phyloP scores from a whole-genome alignment of 805 yeast genomes.

The Ogataea glucozyma region DNA sequence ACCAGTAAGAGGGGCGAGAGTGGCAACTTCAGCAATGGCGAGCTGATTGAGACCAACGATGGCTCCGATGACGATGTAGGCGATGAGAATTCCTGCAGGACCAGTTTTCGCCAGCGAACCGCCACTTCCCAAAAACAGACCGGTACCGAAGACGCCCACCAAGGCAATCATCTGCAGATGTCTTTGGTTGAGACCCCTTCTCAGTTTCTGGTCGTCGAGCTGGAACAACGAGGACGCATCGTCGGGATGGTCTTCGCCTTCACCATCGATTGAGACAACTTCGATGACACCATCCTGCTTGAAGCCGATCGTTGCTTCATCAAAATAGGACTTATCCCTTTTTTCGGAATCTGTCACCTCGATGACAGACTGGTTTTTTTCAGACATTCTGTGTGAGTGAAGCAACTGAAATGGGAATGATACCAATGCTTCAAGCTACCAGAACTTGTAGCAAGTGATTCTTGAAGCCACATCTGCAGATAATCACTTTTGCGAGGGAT shows the following conservation, averaged over 20 bases:
- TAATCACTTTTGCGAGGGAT: too few species aligned
- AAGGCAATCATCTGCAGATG: constrained; percentile 67
- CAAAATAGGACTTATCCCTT: constrained; percentile 1
- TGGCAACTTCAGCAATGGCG: constrained; percentile 56
- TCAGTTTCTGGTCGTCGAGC: constrained; percentile 15
- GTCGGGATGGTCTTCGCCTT: neutral
- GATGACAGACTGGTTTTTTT: constrained; percentile 1
- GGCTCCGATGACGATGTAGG: constrained; percentile 57
- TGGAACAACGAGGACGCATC: constrained; percentile 2
- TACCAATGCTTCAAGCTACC: too few species aligned
- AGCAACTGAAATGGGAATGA: too few species aligned
- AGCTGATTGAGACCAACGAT: constrained; percentile 59
- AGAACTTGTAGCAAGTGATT: too few species aligned
- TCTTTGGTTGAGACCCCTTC: constrained; percentile 45
- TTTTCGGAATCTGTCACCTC: constrained; percentile 1
- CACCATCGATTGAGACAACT: neutral
- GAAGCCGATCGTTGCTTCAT: constrained; percentile 1
- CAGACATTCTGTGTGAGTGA: constrained; percentile 2
- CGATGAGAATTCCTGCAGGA: constrained; percentile 47
- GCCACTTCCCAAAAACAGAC: constrained; percentile 52
- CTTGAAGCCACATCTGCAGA: too few species aligned
- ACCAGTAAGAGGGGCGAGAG: constrained; percentile 57
- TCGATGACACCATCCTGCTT: neutral
- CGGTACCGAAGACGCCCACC: constrained; percentile 76
- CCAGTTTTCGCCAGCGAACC: constrained; percentile 37